Evolutionary conservation across 768 basidiomycete genomes (phyloP).

Genomic region (Lactifluus piperatus): DNA sequence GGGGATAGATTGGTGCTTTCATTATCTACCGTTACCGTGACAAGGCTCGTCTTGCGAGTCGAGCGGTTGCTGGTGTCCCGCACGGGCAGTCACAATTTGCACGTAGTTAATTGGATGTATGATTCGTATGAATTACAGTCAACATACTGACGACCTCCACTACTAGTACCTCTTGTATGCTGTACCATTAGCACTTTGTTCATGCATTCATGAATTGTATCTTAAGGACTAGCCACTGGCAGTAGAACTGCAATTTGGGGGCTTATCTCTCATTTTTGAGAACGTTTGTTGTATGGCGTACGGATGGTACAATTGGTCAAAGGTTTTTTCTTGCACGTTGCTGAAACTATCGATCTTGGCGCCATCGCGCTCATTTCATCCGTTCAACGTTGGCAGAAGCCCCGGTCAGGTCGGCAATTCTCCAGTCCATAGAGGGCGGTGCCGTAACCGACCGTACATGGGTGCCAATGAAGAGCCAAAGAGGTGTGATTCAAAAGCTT

Average conservation of each 20-base stretch:
- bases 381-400: no score
- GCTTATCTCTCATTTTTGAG: background rate
- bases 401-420: no score
- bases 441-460: no score
- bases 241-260: background rate
- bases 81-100: background rate
- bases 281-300: background rate
- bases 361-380: no score
- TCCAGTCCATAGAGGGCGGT: no score
- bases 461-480: no score
- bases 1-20: constrained; percentile 6
- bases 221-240: background rate
- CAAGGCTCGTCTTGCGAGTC: constrained; percentile 12
- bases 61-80: constrained; percentile 5
- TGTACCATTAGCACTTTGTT: background rate
- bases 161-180: background rate
- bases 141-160: background rate
- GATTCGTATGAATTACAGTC: constrained; percentile 9
- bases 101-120: background rate
- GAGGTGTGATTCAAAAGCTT: no score
- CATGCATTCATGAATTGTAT: background rate
- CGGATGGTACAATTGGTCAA: no score
- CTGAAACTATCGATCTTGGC: no score
- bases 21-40: constrained; percentile 3
- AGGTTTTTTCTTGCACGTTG: no score